Evolutionary conservation across 257 asterid genomes (phyloP).

Genomic region (Solanum gandarillasii): DNA sequence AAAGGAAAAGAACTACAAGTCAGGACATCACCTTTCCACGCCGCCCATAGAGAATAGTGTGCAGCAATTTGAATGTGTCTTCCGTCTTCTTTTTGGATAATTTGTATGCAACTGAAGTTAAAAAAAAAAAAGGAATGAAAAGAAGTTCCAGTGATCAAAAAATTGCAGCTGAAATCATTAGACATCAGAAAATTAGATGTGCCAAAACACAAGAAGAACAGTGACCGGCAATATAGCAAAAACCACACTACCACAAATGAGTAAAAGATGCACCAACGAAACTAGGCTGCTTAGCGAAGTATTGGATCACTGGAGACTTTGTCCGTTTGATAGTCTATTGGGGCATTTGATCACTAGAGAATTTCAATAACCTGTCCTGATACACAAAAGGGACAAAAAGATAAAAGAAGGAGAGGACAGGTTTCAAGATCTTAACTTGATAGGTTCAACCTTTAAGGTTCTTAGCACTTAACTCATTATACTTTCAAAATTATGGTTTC

Average conservation of each 20-base stretch:
- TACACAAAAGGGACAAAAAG: neutral
- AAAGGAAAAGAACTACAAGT: neutral
- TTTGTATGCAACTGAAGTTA: slow-evolving; percentile 65
- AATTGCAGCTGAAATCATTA: slow-evolving; percentile 1
- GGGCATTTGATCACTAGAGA: neutral
- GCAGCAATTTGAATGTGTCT: slow-evolving; percentile 72
- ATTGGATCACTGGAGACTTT: neutral
- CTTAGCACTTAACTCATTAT: neutral
- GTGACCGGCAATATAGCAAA: neutral
- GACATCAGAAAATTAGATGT: neutral
- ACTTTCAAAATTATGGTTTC: neutral
- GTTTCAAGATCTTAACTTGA: neutral
- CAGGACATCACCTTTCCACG: slow-evolving; percentile 68
- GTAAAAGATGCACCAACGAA: neutral
- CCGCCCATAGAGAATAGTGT: slow-evolving; percentile 69
- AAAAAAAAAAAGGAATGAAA: neutral
- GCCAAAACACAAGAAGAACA: neutral
- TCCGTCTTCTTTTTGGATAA: slow-evolving; percentile 75
- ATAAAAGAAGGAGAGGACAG: neutral
- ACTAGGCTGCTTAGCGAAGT: neutral
- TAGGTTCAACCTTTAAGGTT: neutral
- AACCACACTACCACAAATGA: neutral
- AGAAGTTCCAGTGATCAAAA: neutral
- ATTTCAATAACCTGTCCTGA: neutral
- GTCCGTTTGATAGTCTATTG: neutral